Evolutionary conservation across 179 eudicot genomes (phyloP), one percentile per base, ranked within the genome.

Genomic region (Beta lomatogona): DNA sequence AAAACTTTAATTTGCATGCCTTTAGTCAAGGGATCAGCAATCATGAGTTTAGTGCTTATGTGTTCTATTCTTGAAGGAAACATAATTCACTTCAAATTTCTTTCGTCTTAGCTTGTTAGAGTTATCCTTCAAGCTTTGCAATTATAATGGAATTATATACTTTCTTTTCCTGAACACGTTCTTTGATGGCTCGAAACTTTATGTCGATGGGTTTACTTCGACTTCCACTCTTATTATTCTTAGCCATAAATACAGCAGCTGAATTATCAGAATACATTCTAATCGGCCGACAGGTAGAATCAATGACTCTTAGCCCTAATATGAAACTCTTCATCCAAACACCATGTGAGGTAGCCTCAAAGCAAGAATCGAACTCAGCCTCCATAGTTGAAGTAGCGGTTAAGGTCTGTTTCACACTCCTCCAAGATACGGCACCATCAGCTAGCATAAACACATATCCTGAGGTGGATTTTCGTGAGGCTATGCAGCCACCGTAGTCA

Each of bases 371-470:
- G 10, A 80, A 71, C 71, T 80, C 71, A 18, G 21, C 58, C 57
- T 80, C 50, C 82, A 80, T 80, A 31, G 82, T 80, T 25, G 72
- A 80, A 53, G 77, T 71, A 15, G 82, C 71, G 72, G 71, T 36
- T 6, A 80, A 22, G 45, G 50, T 28, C 36, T 80, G 59, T 61
- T 71, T 80, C 16, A 22, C 70, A 48, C 77, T 80, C 64, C 19
- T 61, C 28, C 28, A 25, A 25, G 28, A 25, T 25, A 61, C 31
- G 0, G 11, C 66, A 19, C 66, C 66, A 15, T 61, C 28, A 11
- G 11, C 28, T 18, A 61, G 21, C 19, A n/a, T 18, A 61, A n/a
- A 61, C 66, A n/a, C 19, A 61, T 61, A 21, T 25, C 45, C 70
- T 2, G 14, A 66, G 25, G 70, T 66, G 6, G 70, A 28, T 66